These are phyloP conservation scores for Chaetomiaceae sp. DNA, from an alignment of 2,329 filamentous ascomycete genomes.

Conservation along the genomic window DNA sequence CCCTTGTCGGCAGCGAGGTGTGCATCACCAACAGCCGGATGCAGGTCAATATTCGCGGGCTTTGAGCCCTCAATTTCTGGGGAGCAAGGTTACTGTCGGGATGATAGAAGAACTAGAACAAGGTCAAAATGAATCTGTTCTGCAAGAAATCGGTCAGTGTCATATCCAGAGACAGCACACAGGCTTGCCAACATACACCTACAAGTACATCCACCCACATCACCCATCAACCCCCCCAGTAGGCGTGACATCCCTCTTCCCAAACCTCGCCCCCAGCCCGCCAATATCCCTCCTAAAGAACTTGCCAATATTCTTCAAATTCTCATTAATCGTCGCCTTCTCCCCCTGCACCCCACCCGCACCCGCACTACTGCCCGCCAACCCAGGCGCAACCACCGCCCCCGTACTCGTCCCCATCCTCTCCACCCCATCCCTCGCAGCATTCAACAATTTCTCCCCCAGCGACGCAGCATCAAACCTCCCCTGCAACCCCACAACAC, in stretches of 20 bases:
- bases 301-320: slow-evolving; percentile 91
- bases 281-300: slow-evolving; percentile 90
- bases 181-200: not conserved
- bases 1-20: not conserved
- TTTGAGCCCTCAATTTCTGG: no score
- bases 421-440: slow-evolving; percentile 78
- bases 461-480: slow-evolving; percentile 78
- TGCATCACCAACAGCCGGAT: not conserved
- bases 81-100: no score
- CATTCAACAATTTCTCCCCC: slow-evolving; percentile 83
- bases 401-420: slow-evolving; percentile 60
- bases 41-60: no score
- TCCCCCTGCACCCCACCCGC: slow-evolving; percentile 35
- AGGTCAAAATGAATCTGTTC: no score
- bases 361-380: slow-evolving; percentile 29
- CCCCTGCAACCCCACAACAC: slow-evolving; percentile 38
- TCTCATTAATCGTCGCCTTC: slow-evolving; percentile 80
- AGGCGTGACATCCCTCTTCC: slow-evolving; percentile 50
- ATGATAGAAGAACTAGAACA: no score
- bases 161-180: not conserved
- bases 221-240: slow-evolving; percentile 27
- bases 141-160: no score
- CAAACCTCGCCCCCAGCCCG: slow-evolving; percentile 68
- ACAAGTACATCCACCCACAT: not conserved
- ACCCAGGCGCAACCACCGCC: slow-evolving; percentile 43